A percentile compares a stretch with the other conserved stretches of the same genome.
These are phyloP conservation scores for Sisymbrium irio DNA, from an alignment of 345 rosid species.

Conservation along the genomic window DNA sequence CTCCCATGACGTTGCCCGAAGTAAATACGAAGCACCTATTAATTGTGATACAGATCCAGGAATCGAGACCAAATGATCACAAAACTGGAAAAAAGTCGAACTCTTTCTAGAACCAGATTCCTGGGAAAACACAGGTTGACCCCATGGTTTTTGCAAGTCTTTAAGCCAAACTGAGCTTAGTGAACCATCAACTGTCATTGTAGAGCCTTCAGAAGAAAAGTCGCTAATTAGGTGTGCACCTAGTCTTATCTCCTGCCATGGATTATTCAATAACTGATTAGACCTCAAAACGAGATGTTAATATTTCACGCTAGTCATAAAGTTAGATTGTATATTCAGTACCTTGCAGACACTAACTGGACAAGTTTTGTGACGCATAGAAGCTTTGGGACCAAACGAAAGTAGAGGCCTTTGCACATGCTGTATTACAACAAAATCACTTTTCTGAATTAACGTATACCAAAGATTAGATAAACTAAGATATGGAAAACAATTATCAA, in stretches of 20 bases:
- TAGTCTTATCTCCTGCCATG: slow-evolving; percentile 69
- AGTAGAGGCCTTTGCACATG: slow-evolving; percentile 90
- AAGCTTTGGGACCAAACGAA: slow-evolving; percentile 93
- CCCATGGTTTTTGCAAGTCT: slow-evolving; percentile 59
- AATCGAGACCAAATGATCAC: slow-evolving; percentile 69
- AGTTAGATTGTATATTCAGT: slow-evolving; percentile 23
- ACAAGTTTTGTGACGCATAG: slow-evolving; percentile 72
- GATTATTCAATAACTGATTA: slow-evolving; percentile 23
- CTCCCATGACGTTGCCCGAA: slow-evolving; percentile 96
- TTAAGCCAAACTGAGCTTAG: slow-evolving; percentile 81
- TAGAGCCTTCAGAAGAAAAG: slow-evolving; percentile 64
- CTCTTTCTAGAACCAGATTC: slow-evolving; percentile 53
- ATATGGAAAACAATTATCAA: not conserved
- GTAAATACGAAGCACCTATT: slow-evolving; percentile 84
- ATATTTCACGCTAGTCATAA: slow-evolving; percentile 6
- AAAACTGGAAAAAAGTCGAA: slow-evolving; percentile 50
- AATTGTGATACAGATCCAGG: slow-evolving; percentile 84
- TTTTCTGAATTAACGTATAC: not conserved
- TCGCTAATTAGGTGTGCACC: slow-evolving; percentile 74
- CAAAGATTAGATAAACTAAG: not conserved
- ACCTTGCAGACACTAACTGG: slow-evolving; percentile 96
- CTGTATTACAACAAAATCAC: slow-evolving; percentile 47
- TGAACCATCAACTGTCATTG: slow-evolving; percentile 66
- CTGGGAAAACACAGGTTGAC: slow-evolving; percentile 51
- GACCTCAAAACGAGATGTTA: slow-evolving; percentile 26